Percentiles rank a stretch among this genome's conserved stretches.
Conservation (phyloP, 768 basidiomycete species). For the Auricularia cornea region DNA sequence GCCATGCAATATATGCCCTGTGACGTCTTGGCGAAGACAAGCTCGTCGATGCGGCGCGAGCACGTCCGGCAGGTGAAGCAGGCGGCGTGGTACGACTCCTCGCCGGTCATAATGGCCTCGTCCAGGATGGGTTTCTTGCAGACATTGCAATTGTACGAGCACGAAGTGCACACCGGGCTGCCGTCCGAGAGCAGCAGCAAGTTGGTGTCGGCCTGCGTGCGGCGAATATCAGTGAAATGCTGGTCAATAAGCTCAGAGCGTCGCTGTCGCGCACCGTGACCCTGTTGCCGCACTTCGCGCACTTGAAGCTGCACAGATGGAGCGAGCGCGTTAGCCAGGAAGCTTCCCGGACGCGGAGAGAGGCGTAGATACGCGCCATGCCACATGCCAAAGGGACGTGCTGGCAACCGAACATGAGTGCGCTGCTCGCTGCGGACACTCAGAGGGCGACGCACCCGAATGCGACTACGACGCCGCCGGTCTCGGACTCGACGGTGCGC, state of each 20-base stretch:
- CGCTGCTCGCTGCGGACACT: not conserved
- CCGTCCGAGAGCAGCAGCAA: slow-evolving; percentile 95
- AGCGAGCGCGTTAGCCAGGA: slow-evolving; percentile 3
- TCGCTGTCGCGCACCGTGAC: slow-evolving; percentile 40
- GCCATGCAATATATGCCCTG: slow-evolving; percentile 99
- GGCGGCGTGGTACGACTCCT: slow-evolving; percentile 96
- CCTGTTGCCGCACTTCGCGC: slow-evolving; percentile 87
- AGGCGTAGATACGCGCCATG: slow-evolving; percentile 38
- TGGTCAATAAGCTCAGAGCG: slow-evolving; percentile 5
- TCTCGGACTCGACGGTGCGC: slow-evolving; percentile 67
- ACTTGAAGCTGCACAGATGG: slow-evolving; percentile 59
- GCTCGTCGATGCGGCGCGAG: slow-evolving; percentile 89
- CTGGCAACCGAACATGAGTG: slow-evolving; percentile 30
- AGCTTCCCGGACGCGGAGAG: not conserved
- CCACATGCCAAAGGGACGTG: slow-evolving; percentile 89
- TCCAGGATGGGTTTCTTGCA: slow-evolving; percentile 92
- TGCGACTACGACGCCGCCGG: slow-evolving; percentile 84
- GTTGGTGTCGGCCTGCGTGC: slow-evolving; percentile 72
- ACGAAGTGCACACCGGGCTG: slow-evolving; percentile 89
- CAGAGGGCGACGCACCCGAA: slow-evolving; percentile 64
- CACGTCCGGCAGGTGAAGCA: slow-evolving; percentile 99
- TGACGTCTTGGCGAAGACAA: slow-evolving; percentile 96
- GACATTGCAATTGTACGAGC: slow-evolving; percentile 92
- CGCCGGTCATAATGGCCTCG: slow-evolving; percentile 99
- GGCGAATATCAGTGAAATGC: not conserved